Evolutionary conservation across 768 basidiomycete genomes (phyloP).

Genomic region (Multifurca ochricompacta): DNA sequence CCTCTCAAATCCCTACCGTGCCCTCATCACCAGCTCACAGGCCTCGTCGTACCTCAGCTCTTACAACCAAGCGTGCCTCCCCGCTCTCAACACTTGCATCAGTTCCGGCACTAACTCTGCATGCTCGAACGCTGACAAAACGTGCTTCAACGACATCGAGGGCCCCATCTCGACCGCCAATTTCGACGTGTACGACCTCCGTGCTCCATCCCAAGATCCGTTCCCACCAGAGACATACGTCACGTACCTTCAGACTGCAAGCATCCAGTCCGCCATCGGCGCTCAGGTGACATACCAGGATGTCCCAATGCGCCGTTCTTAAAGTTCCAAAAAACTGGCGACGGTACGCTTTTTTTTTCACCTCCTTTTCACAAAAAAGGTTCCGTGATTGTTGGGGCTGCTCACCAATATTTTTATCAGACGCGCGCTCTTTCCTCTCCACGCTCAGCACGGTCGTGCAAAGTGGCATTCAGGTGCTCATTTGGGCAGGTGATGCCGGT

Average conservation of each 20-base stretch:
- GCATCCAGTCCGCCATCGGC: slow-evolving; percentile 28
- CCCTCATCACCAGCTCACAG: slow-evolving; percentile 1
- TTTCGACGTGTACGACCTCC: slow-evolving; percentile 42
- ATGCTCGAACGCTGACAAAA: slow-evolving; percentile 40
- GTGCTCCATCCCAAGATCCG: slow-evolving; percentile 28
- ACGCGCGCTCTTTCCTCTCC: neutral
- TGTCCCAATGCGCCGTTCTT: slow-evolving; percentile 30
- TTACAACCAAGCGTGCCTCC: slow-evolving; percentile 32
- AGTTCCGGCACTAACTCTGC: slow-evolving; percentile 37
- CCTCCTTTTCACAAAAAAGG: too few species aligned
- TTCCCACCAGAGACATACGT: slow-evolving; percentile 33
- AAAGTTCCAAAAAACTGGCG: slow-evolving; percentile 35
- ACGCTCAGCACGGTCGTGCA: neutral
- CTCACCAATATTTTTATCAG: too few species aligned
- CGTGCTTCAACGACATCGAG: slow-evolving; percentile 42
- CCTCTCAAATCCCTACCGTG: slow-evolving; percentile 30
- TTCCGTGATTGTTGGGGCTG: too few species aligned
- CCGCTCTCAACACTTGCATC: slow-evolving; percentile 39
- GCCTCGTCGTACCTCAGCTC: neutral
- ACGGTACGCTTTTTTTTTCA: too few species aligned
- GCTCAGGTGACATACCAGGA: slow-evolving; percentile 31
- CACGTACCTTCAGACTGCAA: slow-evolving; percentile 19
- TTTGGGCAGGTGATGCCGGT: slow-evolving; percentile 36
- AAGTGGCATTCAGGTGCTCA: slow-evolving; percentile 36
- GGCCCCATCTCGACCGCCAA: slow-evolving; percentile 38